phyloP scores from a whole-genome alignment of 2,329 filamentous ascomycete species.

The Aspergillus neotritici region DNA sequence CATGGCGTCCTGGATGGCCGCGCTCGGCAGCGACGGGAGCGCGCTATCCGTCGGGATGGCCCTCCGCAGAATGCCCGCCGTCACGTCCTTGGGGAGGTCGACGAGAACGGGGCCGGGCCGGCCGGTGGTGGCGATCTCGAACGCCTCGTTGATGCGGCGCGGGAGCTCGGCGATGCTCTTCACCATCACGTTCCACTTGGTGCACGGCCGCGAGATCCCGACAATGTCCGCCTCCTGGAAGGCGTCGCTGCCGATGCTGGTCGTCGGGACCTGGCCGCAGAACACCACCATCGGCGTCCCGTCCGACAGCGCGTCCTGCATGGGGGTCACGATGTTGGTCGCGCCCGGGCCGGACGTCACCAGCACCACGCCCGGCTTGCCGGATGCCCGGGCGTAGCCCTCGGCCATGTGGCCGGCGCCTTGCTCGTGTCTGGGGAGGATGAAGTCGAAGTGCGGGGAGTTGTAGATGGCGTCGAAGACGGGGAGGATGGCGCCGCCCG shows the following conservation, averaged over 20 bases:
- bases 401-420: slow-evolving; percentile 96
- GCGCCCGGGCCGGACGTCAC: slow-evolving; percentile 92
- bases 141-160: slow-evolving; percentile 85
- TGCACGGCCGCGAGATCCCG: slow-evolving; percentile 84
- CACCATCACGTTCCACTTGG: slow-evolving; percentile 97
- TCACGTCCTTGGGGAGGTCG: slow-evolving; percentile 84
- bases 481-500: slow-evolving; percentile 85
- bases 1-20: slow-evolving; percentile 66
- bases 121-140: slow-evolving; percentile 88
- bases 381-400: slow-evolving; percentile 83
- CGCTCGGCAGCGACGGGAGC: slow-evolving; percentile 17
- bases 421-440: slow-evolving; percentile 89
- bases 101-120: slow-evolving; percentile 88
- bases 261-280: slow-evolving; percentile 79
- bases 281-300: slow-evolving; percentile 92
- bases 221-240: slow-evolving; percentile 93
- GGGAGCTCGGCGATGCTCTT: slow-evolving; percentile 86
- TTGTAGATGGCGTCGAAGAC: slow-evolving; percentile 98
- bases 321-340: slow-evolving; percentile 88
- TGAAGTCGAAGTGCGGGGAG: slow-evolving; percentile 86
- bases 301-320: slow-evolving; percentile 88
- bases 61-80: slow-evolving; percentile 58
- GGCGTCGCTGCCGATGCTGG: slow-evolving; percentile 80
- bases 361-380: slow-evolving; percentile 85
- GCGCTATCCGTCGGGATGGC: slow-evolving; percentile 66